These are phyloP conservation scores for Torrubiellomyces zombiae DNA, from an alignment of 2,329 filamentous ascomycete species.

Conservation along the genomic window DNA sequence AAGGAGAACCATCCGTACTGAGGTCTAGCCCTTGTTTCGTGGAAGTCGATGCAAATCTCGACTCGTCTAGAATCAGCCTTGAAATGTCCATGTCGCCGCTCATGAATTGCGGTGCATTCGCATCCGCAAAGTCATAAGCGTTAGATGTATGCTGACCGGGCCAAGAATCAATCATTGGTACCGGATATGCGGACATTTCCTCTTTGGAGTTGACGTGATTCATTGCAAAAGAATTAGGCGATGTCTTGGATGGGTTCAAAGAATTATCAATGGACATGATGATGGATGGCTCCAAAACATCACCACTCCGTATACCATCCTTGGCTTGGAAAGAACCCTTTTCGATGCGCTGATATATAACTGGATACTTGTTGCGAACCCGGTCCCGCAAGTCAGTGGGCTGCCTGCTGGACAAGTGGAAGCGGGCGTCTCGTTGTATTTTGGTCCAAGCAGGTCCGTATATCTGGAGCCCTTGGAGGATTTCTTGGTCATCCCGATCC, in stretches of 20 bases:
- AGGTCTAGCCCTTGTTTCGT: too few species aligned
- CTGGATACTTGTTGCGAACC: conserved; percentile 46
- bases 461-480: conserved; percentile 39
- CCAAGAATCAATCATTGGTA: conserved; percentile 16
- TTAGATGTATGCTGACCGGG: conserved; percentile 10
- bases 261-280: conserved; percentile 31
- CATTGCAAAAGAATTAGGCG: conserved; percentile 21
- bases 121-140: conserved; percentile 28
- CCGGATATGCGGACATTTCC: conserved; percentile 27
- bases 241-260: conserved; percentile 20
- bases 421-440: conserved; percentile 43
- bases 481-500: conserved; percentile 44
- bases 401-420: conserved; percentile 39
- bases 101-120: conserved; percentile 20
- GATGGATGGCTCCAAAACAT: conserved; percentile 33
- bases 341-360: conserved; percentile 38
- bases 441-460: conserved; percentile 50
- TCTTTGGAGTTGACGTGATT: conserved; percentile 27
- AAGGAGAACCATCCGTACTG: too few species aligned
- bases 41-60: conserved; percentile 16
- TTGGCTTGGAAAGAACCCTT: conserved; percentile 33
- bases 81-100: conserved; percentile 46
- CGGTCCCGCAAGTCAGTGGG: conserved; percentile 48
- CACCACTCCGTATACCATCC: conserved; percentile 21
- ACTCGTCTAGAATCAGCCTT: conserved; percentile 39